Base-by-base conservation (phyloP, 108 stramenopile genomes). In the Aurantiochytrium sp. region DNA sequence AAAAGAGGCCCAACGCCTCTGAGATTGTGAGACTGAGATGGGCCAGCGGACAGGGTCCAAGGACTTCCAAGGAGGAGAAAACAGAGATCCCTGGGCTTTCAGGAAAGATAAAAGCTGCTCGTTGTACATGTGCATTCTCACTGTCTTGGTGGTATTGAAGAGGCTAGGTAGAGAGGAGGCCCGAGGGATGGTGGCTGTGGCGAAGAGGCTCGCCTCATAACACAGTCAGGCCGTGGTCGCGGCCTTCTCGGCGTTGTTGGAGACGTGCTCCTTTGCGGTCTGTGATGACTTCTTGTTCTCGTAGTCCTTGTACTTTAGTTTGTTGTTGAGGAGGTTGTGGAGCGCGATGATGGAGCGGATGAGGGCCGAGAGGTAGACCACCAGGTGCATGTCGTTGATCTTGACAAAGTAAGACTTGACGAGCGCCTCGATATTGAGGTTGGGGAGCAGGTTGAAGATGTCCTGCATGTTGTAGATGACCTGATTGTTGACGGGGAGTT, bases 311-410 rank as follows among this genome's bases (percentile, higher is more conserved):
- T 96, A 98, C 85, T 92, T 92, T 90, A 98, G 95, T 90, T 96
- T 97, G 93, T 99, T 99, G 89, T 94, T 93, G 86, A 98, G 95
- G 31, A 99, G 92, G 90, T 98, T 96, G 92, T 99, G 99, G 85
- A 99, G 88, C 0, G 98, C 99, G 88, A 98, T 95, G 54, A 99
- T 95, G 88, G 95, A 92, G 88, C 98, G 94, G 88, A 98, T 96
- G 87, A 99, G 91, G 0, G 96, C 88, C 8, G 88, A 21, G 54
- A 87, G 54, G 86, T 90, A 87, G 37, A 89, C 55, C 30, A 95
- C 96, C 91, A 98, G 94, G 89, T 98, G 96, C 96, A 98, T 96
- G 90, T 99, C 99, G 92, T 99, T 99, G 55, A 97, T 97, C 92
- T 98, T 98, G 65, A 98, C 94, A 50, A 97, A 88, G 93, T 98